Evolutionary conservation across 441 rosid species (phyloP).

Genomic region (Corymbia citriodora): DNA sequence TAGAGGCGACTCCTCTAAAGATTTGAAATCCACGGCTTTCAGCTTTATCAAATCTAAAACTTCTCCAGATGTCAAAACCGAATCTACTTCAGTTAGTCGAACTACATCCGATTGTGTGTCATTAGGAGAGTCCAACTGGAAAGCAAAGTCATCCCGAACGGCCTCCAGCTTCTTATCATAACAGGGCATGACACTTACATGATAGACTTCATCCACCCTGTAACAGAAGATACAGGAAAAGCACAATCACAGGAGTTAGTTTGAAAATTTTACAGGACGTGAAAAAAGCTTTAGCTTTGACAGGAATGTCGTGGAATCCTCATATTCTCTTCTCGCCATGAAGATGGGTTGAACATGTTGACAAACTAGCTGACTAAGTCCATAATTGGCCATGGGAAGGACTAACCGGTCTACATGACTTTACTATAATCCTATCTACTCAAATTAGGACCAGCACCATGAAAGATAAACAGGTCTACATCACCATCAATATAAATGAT

Average conservation of each 20-base stretch:
- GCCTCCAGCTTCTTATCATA: conserved; percentile 98
- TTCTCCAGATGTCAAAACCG: conserved; percentile 90
- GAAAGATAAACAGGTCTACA: background rate
- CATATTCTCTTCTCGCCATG: background rate
- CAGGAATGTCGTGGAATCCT: background rate
- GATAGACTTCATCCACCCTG: conserved; percentile 81
- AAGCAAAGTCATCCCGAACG: conserved; percentile 75
- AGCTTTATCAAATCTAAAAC: conserved; percentile 77
- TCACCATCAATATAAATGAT: background rate
- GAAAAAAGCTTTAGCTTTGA: background rate
- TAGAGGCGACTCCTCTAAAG: conserved; percentile 63
- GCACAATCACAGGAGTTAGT: background rate
- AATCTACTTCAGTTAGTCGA: conserved; percentile 72
- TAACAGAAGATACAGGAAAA: background rate
- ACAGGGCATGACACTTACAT: conserved; percentile 96
- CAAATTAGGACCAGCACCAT: background rate
- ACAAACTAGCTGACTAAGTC: background rate
- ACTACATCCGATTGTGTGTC: conserved; percentile 9
- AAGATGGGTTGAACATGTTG: background rate
- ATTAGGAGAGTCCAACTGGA: conserved; percentile 38
- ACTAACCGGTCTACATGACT: background rate
- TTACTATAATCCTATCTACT: background rate
- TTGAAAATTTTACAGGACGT: background rate
- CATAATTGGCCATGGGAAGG: background rate
- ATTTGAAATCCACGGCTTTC: conserved; percentile 57